Evolutionary conservation across 768 basidiomycete genomes (phyloP), one percentile per base, ranked within the genome.

Genomic region (Amanita phalloides): DNA sequence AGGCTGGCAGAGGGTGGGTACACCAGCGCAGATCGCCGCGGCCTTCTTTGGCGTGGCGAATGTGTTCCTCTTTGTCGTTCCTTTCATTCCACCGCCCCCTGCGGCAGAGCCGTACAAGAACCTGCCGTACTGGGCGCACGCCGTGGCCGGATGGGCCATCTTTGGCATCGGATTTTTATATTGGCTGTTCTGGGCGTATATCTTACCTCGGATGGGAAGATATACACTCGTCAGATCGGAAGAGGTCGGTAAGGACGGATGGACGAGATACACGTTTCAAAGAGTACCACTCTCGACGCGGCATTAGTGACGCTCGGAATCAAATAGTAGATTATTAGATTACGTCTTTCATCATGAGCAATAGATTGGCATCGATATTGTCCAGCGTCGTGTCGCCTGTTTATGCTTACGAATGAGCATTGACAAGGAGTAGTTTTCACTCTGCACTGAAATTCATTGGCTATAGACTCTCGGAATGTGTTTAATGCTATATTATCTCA

Each of bases 101-200:
- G 78, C 72, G 3, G 64, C 62, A n/a, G 66, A 71, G 32, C 71
- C 73, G 1, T 84, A 82, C 56, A 59, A 68, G 30, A 53, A 58
- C 45, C 66, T 84, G 8, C 81, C 82, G 5, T 85, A 84, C 58
- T 84, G 79, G 72, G 67, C 67, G 11, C 70, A 71, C 49, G 68
- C 66, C 30, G 60, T 71, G 3, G 68, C 63, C 14, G 67, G 69
- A 14, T 71, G 71, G 69, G 64, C 60, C 7, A 65, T 70, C 33
- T 70, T 71, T 44, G 68, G 62, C 8, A 39, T 72, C 8, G 72
- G 71, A 4, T 59, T 66, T 17, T 20, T 63, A 14, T 73, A 69
- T 53, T 73, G 71, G 69, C 49, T 60, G 7, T 10, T 66, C 3
- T 66, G 67, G 66, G 59, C 62, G 2, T 57, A 57, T 32, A 45